phyloP scores from a whole-genome alignment of 805 yeast species.

The Candida chauliodis region DNA sequence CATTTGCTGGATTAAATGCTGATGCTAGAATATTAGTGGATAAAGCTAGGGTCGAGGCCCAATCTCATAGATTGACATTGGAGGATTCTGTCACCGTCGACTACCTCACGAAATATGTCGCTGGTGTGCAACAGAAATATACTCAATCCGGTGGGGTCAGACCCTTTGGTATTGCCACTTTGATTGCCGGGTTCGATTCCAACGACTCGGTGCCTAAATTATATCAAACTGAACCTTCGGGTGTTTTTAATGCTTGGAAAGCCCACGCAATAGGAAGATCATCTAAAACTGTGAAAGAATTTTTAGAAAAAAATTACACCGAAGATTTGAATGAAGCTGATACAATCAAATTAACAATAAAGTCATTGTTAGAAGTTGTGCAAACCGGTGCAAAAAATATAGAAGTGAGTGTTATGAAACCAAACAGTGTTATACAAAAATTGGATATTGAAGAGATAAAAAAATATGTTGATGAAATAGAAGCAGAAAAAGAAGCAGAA shows the following conservation, averaged over 20 bases:
- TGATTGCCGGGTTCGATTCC: conserved; percentile 93
- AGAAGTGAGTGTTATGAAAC: conserved; percentile 83
- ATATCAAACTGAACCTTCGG: conserved; percentile 96
- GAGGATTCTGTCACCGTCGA: conserved; percentile 93
- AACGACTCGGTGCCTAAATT: conserved; percentile 77
- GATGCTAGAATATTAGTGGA: conserved; percentile 94
- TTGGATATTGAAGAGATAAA: conserved; percentile 71
- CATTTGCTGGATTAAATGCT: conserved; percentile 98
- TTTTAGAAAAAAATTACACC: conserved; percentile 81
- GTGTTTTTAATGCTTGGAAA: conserved; percentile 96
- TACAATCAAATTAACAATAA: conserved; percentile 77
- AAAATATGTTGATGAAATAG: conserved; percentile 73
- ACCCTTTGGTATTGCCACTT: conserved; percentile 94
- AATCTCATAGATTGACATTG: conserved; percentile 86
- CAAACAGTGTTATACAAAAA: conserved; percentile 55
- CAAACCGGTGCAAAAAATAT: conserved; percentile 97
- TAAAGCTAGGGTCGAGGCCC: conserved; percentile 95
- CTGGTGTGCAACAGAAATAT: conserved; percentile 96
- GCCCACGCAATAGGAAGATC: conserved; percentile 96
- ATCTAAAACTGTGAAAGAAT: conserved; percentile 91
- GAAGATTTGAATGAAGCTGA: conserved; percentile 62
- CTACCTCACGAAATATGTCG: conserved; percentile 88
- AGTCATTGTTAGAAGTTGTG: conserved; percentile 89
- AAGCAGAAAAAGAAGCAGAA: conserved; percentile 81
- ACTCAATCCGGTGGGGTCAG: conserved; percentile 98